Conservation (phyloP, 2,329 filamentous ascomycete genomes). For the Microcyclospora pomicola region DNA sequence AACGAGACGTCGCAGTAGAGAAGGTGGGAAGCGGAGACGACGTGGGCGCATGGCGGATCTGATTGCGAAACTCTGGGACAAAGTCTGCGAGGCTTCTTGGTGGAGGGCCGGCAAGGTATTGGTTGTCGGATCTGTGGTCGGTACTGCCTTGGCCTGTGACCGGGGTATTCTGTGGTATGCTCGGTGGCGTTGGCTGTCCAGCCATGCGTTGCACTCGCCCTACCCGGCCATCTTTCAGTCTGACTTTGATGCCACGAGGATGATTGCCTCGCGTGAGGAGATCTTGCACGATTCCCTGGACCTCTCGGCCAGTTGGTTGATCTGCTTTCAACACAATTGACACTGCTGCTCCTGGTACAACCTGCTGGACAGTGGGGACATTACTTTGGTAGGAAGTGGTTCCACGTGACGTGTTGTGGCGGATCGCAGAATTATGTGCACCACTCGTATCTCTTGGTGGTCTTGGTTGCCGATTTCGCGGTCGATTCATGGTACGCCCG, state of each 20-base stretch:
- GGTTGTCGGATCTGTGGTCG: conserved; percentile 6
- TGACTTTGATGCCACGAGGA: conserved; percentile 62
- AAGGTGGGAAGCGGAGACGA: conserved; percentile 9
- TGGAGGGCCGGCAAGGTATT: conserved; percentile 10
- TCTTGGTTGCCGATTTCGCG: conserved; percentile 1
- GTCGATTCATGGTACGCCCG: neutral
- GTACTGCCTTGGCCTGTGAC: neutral
- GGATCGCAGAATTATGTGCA: conserved; percentile 3
- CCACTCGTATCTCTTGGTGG: conserved; percentile 2
- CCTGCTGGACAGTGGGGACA: conserved; percentile 28
- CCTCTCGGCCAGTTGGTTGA: conserved; percentile 59
- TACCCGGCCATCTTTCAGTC: conserved; percentile 55
- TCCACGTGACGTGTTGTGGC: conserved; percentile 1
- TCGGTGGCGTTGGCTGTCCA: conserved; percentile 1
- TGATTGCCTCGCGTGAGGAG: conserved; percentile 62
- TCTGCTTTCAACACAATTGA: conserved; percentile 65
- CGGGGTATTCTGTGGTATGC: neutral
- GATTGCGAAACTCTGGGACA: conserved; percentile 13
- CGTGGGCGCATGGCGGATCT: neutral
- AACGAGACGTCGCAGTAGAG: conserved; percentile 26
- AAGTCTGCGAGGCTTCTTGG: conserved; percentile 16
- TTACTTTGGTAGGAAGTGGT: neutral
- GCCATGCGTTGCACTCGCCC: conserved; percentile 57
- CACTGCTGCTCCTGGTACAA: conserved; percentile 49
- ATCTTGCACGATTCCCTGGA: conserved; percentile 51